These are phyloP conservation scores for Phytophthora foliorum DNA, from an alignment of 352 stramenopile species.

Conservation along the genomic window DNA sequence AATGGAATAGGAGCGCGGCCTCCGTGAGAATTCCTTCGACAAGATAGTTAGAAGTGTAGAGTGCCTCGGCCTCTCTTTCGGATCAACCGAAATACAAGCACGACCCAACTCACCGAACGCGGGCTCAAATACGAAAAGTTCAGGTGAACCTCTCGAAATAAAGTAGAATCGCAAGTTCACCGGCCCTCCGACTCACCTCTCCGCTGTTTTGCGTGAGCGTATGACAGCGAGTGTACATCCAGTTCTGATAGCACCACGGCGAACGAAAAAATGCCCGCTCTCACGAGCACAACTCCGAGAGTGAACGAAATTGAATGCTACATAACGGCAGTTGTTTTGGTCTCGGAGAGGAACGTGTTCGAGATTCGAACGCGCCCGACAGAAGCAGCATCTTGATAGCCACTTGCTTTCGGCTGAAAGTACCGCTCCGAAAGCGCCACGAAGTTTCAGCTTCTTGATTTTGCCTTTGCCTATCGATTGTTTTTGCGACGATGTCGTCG, in stretches of 20 bases:
- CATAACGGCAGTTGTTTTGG: conserved; percentile 45
- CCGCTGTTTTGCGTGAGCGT: not conserved
- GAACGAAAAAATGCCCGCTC: conserved; percentile 6
- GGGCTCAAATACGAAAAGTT: conserved; percentile 26
- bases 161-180: no score
- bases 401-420: conserved; percentile 40
- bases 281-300: conserved; percentile 30
- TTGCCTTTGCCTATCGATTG: conserved; percentile 43
- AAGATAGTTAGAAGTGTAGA: conserved; percentile 20
- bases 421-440: conserved; percentile 41
- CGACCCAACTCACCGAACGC: conserved; percentile 7
- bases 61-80: conserved; percentile 17
- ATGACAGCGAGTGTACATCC: conserved; percentile 4
- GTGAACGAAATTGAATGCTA: conserved; percentile 51
- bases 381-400: conserved; percentile 54
- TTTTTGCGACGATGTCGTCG: conserved; percentile 22
- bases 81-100: conserved; percentile 21
- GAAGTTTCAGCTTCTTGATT: conserved; percentile 34
- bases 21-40: not conserved
- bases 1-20: no score
- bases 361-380: no score
- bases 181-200: not conserved
- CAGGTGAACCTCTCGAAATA: conserved; percentile 14
- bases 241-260: conserved; percentile 8
- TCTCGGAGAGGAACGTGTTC: conserved; percentile 47